phyloP scores from a whole-genome alignment of 1,139 yeast species.

The Pichia sp. region DNA sequence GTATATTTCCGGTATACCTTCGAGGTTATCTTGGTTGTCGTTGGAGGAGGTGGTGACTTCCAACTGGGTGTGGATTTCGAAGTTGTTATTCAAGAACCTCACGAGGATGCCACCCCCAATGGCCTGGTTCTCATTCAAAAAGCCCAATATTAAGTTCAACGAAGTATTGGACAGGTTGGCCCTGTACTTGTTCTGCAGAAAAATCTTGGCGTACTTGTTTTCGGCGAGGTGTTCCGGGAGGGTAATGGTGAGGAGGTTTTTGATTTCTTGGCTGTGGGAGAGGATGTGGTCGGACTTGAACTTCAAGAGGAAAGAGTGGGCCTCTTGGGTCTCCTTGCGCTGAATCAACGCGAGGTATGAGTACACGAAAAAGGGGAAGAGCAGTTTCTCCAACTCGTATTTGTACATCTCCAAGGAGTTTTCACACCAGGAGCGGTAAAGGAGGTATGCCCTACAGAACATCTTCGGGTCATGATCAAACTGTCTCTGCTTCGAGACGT shows the following conservation, averaged over 20 bases:
- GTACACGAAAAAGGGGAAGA: constrained; percentile 89
- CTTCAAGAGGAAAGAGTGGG: constrained; percentile 70
- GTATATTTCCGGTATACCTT: constrained; percentile 35
- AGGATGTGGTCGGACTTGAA: constrained; percentile 70
- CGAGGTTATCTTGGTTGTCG: constrained; percentile 25
- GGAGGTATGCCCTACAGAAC: constrained; percentile 71
- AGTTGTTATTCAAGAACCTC: constrained; percentile 78
- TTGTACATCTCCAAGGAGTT: constrained; percentile 87
- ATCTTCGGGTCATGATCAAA: constrained; percentile 60
- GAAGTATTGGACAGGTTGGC: constrained; percentile 80
- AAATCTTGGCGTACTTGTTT: constrained; percentile 75
- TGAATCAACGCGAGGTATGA: constrained; percentile 74
- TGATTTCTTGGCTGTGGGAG: constrained; percentile 75
- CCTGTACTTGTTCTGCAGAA: constrained; percentile 67
- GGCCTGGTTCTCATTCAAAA: constrained; percentile 86
- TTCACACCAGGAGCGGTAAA: constrained; percentile 86
- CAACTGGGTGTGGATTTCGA: constrained; percentile 60
- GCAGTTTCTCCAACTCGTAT: constrained; percentile 76
- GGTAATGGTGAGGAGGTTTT: constrained; percentile 66
- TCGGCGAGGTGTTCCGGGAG: constrained; percentile 78
- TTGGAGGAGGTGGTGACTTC: constrained; percentile 35
- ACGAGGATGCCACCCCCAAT: constrained; percentile 88
- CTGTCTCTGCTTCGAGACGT: constrained; percentile 32
- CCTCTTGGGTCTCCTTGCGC: constrained; percentile 55
- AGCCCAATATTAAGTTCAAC: constrained; percentile 75